Evolutionary conservation across 1,284 basidiomycete species (phyloP), one percentile per base, ranked within the genome.

Genomic region (Papiliotrema fonsecae): DNA sequence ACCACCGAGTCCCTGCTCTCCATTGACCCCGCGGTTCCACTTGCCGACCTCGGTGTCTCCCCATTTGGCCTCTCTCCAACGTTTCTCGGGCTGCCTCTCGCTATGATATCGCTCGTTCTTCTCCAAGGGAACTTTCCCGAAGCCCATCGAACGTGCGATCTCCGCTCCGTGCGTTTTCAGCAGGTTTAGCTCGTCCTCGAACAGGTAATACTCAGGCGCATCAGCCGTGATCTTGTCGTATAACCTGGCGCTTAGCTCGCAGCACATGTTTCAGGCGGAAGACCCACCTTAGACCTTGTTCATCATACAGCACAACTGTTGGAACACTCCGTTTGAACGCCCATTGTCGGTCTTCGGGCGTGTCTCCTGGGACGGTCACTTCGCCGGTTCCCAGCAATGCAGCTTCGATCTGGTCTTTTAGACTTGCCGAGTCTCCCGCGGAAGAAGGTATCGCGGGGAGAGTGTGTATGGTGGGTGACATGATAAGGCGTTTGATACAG

Each of bases 181-280:
- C 30, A 80, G 72, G 42, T 74, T 69, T 28, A 77, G 67, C 62
- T 80, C 79, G 30, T 77, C 76, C 4, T 68, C 74, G 72, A 92
- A 96, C 19, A 89, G 79, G 68, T 97, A 97, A 70, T 97, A 97
- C 58, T 92, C 90, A 9, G 82, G 79, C 0, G 81, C 87, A 36
- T 84, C 76, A 14, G 85, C 85, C 0, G 89, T 92, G 51, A 94
- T 88, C 45, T 81, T 78, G 74, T 74, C 72, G 47, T 74, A 74
- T 25, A 74, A 56, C 44, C 70, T 69, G 24, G 22, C 13, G 5
- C 10, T 38, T 14, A 42, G 35, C 25, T 14, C 37, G 9, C 13
- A 22, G 24, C 18, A n/a, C 2, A 30, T 22, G 24, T 28, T 16
- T 42, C 38, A 41, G 42, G 26, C 25, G 19, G 22, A 6, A 13